Evolutionary conservation across 129 eudicot genomes (phyloP).

Genomic region (Heracleum sosnowskyi): DNA sequence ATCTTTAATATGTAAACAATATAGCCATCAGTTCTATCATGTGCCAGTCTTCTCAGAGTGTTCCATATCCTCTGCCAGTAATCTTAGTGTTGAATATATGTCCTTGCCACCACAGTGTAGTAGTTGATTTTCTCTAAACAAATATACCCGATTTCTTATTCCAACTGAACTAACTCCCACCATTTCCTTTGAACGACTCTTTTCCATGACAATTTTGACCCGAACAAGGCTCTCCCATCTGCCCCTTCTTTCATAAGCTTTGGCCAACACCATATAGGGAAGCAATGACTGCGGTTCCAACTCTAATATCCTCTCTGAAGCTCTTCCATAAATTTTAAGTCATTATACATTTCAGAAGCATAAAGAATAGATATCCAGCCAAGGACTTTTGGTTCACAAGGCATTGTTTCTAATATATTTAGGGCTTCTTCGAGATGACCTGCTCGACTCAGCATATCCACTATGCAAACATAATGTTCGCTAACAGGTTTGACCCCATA

Average conservation of each 20-base stretch:
- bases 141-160: slow-evolving; percentile 22
- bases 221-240: slow-evolving; percentile 83
- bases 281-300: slow-evolving; percentile 43
- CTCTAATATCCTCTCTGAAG: slow-evolving; percentile 43
- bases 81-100: slow-evolving; percentile 31
- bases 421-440: slow-evolving; percentile 51
- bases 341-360: slow-evolving; percentile 32
- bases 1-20: neutral
- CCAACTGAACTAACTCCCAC: slow-evolving; percentile 67
- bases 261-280: slow-evolving; percentile 52
- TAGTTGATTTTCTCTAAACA: slow-evolving; percentile 39
- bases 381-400: slow-evolving; percentile 28
- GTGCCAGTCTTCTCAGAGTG: slow-evolving; percentile 23
- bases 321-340: slow-evolving; percentile 39
- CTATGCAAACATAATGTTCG: slow-evolving; percentile 42
- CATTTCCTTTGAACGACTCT: slow-evolving; percentile 27
- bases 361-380: slow-evolving; percentile 50
- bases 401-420: slow-evolving; percentile 30
- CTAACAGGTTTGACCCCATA: slow-evolving; percentile 37
- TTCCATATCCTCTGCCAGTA: slow-evolving; percentile 39
- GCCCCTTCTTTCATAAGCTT: slow-evolving; percentile 51
- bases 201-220: slow-evolving; percentile 49
- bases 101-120: slow-evolving; percentile 43
- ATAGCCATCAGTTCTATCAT: neutral
- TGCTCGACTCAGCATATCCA: slow-evolving; percentile 45